A percentile compares a stretch with the other conserved stretches of the same genome.
These are phyloP conservation scores for Aspergillus hancockii DNA, from an alignment of 495 filamentous ascomycete species.

Conservation along the genomic window DNA sequence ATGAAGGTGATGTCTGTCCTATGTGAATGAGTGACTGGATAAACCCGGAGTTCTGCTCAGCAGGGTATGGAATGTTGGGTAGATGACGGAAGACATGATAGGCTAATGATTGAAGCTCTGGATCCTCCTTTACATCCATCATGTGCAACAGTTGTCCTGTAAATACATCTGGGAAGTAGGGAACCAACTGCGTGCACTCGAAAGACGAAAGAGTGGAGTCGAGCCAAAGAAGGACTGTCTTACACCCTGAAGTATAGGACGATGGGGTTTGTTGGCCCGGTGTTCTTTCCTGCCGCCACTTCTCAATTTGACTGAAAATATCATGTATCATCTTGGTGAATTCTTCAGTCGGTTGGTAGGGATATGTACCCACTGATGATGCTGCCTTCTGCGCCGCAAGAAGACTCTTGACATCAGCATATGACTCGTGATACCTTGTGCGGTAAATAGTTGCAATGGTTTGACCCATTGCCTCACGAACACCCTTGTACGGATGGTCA, in stretches of 20 bases:
- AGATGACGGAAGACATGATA: constrained; percentile 98
- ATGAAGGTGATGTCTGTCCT: constrained; percentile 80
- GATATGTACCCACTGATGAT: constrained; percentile 82
- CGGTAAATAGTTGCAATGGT: constrained; percentile 85
- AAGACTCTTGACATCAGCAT: constrained; percentile 70
- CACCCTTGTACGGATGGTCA: constrained; percentile 96
- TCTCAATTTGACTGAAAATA: constrained; percentile 79
- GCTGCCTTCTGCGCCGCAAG: constrained; percentile 74
- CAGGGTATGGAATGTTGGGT: constrained; percentile 90
- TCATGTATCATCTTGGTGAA: constrained; percentile 70
- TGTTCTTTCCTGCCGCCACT: constrained; percentile 80
- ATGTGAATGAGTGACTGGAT: constrained; percentile 85
- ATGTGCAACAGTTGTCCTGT: constrained; percentile 93
- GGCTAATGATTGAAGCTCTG: constrained; percentile 88
- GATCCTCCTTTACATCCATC: constrained; percentile 99
- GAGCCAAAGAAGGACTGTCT: constrained; percentile 94
- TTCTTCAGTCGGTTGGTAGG: constrained; percentile 75
- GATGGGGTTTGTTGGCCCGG: constrained; percentile 92
- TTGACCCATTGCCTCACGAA: constrained; percentile 90
- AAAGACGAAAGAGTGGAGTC: constrained; percentile 87
- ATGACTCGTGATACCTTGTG: constrained; percentile 91
- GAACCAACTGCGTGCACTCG: constrained; percentile 87
- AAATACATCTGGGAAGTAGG: constrained; percentile 88
- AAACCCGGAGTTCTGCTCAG: constrained; percentile 80
- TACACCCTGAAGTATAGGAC: constrained; percentile 92